Evolutionary conservation across 345 rosid genomes (phyloP), one percentile per base, ranked within the genome.

Genomic region (Firmiana major): DNA sequence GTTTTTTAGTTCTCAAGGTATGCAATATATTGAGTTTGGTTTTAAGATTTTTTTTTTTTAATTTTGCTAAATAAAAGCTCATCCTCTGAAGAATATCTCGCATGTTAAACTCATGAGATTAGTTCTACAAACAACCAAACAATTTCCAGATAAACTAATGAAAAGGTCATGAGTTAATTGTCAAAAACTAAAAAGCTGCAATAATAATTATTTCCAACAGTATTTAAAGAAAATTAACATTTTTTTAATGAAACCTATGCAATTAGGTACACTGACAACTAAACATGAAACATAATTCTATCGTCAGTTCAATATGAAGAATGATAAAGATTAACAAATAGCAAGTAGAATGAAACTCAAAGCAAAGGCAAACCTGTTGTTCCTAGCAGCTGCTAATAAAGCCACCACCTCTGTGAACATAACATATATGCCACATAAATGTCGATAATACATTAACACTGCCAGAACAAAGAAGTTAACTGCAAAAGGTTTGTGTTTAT

Each of bases 401-500:
- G 93, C 90, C 51, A 93, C 94, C 79, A 89, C 84, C 78, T 91
- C 89, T 5, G 88, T 90, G 89, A 75, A 87, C 77, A 43, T 93
- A 90, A n/a, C n/a, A n/a, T n/a, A n/a, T n/a, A n/a, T n/a, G n/a
- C n/a, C n/a, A n/a, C n/a, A n/a, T n/a, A n/a, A n/a, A n/a, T n/a
- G n/a, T n/a, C n/a, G n/a, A n/a, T n/a, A n/a, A n/a, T n/a, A n/a
- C n/a, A n/a, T n/a, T n/a, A n/a, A n/a, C n/a, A n/a, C n/a, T n/a
- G n/a, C n/a, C n/a, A n/a, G n/a, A n/a, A n/a, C n/a, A n/a, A n/a
- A n/a, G n/a, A n/a, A n/a, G n/a, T n/a, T n/a, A n/a, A n/a, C n/a
- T n/a, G n/a, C n/a, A n/a, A n/a, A n/a, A n/a, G n/a, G n/a, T n/a
- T n/a, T n/a, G n/a, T n/a, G n/a, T n/a, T n/a, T n/a, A n/a, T n/a